These are phyloP conservation scores for Borovskyia barvae DNA, from an alignment of 208 protist species.

Conservation along the genomic window DNA sequence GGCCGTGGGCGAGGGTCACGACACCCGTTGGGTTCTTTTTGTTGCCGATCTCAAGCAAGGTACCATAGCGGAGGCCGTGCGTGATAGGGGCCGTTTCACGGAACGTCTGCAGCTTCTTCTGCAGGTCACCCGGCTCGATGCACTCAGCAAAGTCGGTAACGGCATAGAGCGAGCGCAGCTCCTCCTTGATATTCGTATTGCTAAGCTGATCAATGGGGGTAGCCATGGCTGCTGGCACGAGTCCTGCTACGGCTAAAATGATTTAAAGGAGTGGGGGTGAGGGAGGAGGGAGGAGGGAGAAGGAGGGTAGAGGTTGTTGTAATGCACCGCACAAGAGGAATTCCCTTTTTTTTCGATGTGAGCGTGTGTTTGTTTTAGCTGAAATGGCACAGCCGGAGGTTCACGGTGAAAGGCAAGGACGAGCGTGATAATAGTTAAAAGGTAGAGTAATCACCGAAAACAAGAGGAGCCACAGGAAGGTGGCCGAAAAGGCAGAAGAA, in stretches of 20 bases:
- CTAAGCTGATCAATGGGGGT: slow-evolving; percentile 43
- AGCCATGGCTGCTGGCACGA: background rate
- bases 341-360: background rate
- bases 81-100: slow-evolving; percentile 52
- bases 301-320: background rate
- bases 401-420: too few species aligned
- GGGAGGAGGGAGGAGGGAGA: background rate
- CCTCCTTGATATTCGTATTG: slow-evolving; percentile 63
- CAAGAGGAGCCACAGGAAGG: too few species aligned
- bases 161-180: slow-evolving; percentile 61
- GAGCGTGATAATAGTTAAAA: too few species aligned
- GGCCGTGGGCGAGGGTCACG: slow-evolving; percentile 90
- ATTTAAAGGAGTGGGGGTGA: background rate
- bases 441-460: too few species aligned
- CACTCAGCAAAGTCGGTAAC: slow-evolving; percentile 67
- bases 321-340: too few species aligned
- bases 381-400: too few species aligned
- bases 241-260: background rate
- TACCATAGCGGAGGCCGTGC: slow-evolving; percentile 56
- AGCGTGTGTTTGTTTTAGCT: too few species aligned
- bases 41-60: slow-evolving; percentile 71
- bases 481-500: too few species aligned
- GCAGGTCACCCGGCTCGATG: slow-evolving; percentile 66
- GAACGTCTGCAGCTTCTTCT: slow-evolving; percentile 46
- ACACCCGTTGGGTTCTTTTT: slow-evolving; percentile 58